Percentiles rank a stretch among this genome's conserved stretches.
phyloP scores from a whole-genome alignment of 2,329 filamentous ascomycete genomes.

The Apiospora koreana region DNA sequence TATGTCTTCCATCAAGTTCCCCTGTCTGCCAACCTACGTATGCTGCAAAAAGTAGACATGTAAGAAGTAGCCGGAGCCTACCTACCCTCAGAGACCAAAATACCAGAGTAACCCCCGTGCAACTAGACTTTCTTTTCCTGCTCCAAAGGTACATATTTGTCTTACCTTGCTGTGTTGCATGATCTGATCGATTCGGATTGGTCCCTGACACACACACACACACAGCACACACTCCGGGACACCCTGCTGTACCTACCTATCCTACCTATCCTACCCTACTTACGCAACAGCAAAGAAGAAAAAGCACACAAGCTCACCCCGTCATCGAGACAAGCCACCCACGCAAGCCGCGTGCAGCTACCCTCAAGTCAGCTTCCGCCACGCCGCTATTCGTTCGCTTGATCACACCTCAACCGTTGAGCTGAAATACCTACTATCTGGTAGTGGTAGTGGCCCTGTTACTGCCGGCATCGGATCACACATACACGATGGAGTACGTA shows the following conservation, averaged over 20 bases:
- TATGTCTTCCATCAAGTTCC: background rate
- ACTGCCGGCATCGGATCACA: background rate
- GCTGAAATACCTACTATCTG: background rate
- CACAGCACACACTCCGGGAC: no score
- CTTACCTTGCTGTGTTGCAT: background rate
- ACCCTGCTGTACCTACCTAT: background rate
- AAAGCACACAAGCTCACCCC: background rate
- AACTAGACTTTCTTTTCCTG: constrained; percentile 1
- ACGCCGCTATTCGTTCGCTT: constrained; percentile 2
- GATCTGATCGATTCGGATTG: background rate
- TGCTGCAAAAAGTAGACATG: background rate
- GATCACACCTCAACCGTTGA: background rate
- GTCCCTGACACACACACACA: background rate
- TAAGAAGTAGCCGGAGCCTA: background rate
- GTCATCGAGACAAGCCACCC: constrained; percentile 2
- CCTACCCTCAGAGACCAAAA: background rate
- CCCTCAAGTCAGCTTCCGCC: background rate
- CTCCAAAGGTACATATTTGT: background rate
- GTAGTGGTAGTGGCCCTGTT: background rate
- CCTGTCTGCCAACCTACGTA: background rate
- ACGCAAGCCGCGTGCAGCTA: background rate
- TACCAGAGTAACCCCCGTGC: background rate
- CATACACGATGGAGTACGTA: background rate
- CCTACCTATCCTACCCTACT: no score
- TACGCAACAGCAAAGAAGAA: background rate